Base-by-base conservation (phyloP, 1,284 basidiomycete genomes). In the Takashimella tepidaria region DNA sequence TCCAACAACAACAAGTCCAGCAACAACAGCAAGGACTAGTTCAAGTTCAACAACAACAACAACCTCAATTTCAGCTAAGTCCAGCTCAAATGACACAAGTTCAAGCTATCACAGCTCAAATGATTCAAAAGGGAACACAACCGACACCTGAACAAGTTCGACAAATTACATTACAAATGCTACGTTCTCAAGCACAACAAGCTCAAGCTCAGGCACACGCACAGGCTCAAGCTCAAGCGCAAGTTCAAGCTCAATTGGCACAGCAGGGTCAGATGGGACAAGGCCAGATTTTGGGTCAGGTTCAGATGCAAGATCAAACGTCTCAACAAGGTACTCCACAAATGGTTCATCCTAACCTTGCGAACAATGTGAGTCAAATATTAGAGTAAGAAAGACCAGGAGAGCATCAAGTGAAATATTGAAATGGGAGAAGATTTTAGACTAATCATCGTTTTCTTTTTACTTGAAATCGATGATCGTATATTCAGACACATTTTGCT, bases 21-120 rank as follows among this genome's bases (percentile, higher is more conserved):
- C 62, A 60, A 31, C 40, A 50, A 26, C 61, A 60, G 16, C 57
- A 55, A 4, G n/a, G n/a, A n/a, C n/a, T n/a, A n/a, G n/a, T n/a
- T n/a, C 54, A 53, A 26, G 45, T 48, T 1, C 54, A 54, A n/a
- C 58, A 60, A 21, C 43, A 50, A n/a, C 43, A 37, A n/a, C 53
- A 55, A 19, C 13, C 27, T 8, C 41, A 10, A 16, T 11, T 19
- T 41, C 58, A 55, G 25, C 58, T 45, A 13, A 37, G 51, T 21
- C 16, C 26, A 21, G 45, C 49, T 0, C 46, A 56, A 24, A 41
- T 43, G 11, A 21, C 24, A 13, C 47, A 45, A 41, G 31, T 22
- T 41, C 48, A 41, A 13, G 11, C 27, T 24, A 42, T 49, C 37
- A 27, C n/a, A 40, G 37, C 41, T 27, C 31, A 49, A 22, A 19